phyloP scores from a whole-genome alignment of 2,329 filamentous ascomycete genomes.

The Penicillium sp. region DNA sequence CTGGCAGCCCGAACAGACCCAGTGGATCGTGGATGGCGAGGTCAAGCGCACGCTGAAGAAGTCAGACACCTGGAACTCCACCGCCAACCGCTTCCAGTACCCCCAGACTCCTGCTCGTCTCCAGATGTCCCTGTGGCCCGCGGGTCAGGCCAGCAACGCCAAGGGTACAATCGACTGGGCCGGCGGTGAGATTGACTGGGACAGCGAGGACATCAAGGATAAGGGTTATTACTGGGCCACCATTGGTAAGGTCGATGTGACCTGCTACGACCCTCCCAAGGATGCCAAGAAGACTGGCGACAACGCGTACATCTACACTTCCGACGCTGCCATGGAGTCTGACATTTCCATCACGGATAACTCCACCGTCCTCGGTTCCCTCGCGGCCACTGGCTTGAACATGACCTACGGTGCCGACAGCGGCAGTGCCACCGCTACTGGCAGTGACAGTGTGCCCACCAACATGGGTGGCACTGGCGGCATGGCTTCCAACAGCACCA shows the following conservation, averaged over 20 bases:
- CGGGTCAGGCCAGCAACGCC: constrained; percentile 70
- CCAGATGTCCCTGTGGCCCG: constrained; percentile 94
- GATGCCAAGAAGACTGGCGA: constrained; percentile 56
- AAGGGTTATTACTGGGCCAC: constrained; percentile 85
- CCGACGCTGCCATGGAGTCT: constrained; percentile 61
- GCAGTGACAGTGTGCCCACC: constrained; percentile 28
- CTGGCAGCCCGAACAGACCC: constrained; percentile 81
- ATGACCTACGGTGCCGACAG: constrained; percentile 42
- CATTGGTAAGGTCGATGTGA: constrained; percentile 68
- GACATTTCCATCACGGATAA: constrained; percentile 72
- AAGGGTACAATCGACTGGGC: constrained; percentile 87
- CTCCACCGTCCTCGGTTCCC: constrained; percentile 67
- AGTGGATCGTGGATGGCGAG: constrained; percentile 80
- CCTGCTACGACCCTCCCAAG: constrained; percentile 80
- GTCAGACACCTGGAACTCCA: constrained; percentile 78
- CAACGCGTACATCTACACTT: constrained; percentile 70
- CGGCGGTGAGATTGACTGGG: constrained; percentile 85
- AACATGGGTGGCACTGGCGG: constrained; percentile 17
- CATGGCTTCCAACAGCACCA: constrained; percentile 20
- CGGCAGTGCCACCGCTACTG: constrained; percentile 24
- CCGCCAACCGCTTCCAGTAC: constrained; percentile 73
- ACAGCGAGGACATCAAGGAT: constrained; percentile 68
- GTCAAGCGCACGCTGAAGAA: constrained; percentile 68
- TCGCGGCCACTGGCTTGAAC: constrained; percentile 74
- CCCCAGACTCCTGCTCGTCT: constrained; percentile 88